Base-by-base conservation (phyloP, 2,329 filamentous ascomycete species). In the Thelonectria rubi region DNA sequence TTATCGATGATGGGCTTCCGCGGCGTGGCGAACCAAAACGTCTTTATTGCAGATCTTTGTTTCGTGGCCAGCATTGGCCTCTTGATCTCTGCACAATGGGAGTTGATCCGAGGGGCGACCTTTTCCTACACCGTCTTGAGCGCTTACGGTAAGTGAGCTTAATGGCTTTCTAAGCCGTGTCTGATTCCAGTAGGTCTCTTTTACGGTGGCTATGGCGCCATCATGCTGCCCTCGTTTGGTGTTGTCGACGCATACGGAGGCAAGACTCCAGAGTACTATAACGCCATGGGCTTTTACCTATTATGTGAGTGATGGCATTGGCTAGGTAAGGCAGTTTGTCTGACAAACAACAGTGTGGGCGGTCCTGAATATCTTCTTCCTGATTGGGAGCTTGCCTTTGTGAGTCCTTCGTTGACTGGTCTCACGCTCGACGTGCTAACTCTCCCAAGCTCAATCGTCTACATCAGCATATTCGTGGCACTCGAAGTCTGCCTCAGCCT, bases 1-100 rank as follows among this genome's bases (percentile, higher is more conserved):
- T 46, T 74, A 12, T 62, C 68, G 2, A 70, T 74, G 70, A 74
- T 74, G 71, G 68, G 68, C 6, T 69, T 72, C 48, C 69, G 71
- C 5, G 72, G 67, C 3, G 72, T 74, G 2, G 45, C 63, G 12
- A 66, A 54, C 3, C 71, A 73, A 60, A 74, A 69, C 0, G 55
- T 74, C 18, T 73, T 73, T 40, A 60, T 74, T 20, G 72, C 64
- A 5, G 66, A 74, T 18, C 52, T 74, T 1, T 74, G 72, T 52
- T 72, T 74, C n/a, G 67, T 71, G 4, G 70, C 72, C 7, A 62
- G 68, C 7, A 42, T 74, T 3, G 73, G 70, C 11, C 63, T 74
- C 47, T 60, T 74, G 42, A 72, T 74, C 12, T 67, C 62, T 12
- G 72, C 71, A 1, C 72, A 74, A 40, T 74, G 72, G 72, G 66